Base-by-base conservation (phyloP, 2,329 filamentous ascomycete genomes). In the Daldinia sp. region DNA sequence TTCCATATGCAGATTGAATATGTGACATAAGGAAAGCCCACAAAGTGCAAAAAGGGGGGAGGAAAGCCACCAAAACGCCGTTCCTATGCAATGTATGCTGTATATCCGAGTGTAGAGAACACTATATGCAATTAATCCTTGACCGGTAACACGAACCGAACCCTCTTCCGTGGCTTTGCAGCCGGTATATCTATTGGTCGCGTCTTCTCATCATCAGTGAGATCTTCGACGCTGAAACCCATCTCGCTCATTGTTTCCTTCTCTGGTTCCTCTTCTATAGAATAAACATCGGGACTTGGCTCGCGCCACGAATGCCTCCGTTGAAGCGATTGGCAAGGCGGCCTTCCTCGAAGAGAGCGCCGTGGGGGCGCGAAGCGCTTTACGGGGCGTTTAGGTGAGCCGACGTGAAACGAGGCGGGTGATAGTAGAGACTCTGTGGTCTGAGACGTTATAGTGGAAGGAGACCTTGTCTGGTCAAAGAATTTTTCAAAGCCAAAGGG, bases 241-340 rank as follows among this genome's bases (percentile, higher is more conserved):
- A 77, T 73, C 70, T 82, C 80, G 64, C 79, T 80, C 74, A 79
- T 74, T 21, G 81, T 72, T 68, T 85, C 82, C 70, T 83, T 82
- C 74, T 85, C 84, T 1, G 82, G 81, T 75, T 87, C 84, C 72
- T 87, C 85, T 73, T 85, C 81, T 58, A 87, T 87, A 27, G 82
- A 82, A 81, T 84, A 87, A 3, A 87, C 85, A 54, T 86, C 84
- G 0, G 84, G 84, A 69, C 84, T 87, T 5, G 85, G 85, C 74
- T 85, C 81, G 34, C 84, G 77, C 85, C 85, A 87, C 1, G 85
- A 78, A 57, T 79, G 78, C 8, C 78, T 79, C 7, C 82, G 80
- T 41, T 80, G 77, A 17, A 78, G 62, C 70, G 77, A 30, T 73
- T 75, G 49, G 70, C 70, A 68, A 17, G 71, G 68, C 2, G 75